Base-by-base conservation (phyloP, 148 eudicot genomes). In the Camellia lanceoleosa region DNA sequence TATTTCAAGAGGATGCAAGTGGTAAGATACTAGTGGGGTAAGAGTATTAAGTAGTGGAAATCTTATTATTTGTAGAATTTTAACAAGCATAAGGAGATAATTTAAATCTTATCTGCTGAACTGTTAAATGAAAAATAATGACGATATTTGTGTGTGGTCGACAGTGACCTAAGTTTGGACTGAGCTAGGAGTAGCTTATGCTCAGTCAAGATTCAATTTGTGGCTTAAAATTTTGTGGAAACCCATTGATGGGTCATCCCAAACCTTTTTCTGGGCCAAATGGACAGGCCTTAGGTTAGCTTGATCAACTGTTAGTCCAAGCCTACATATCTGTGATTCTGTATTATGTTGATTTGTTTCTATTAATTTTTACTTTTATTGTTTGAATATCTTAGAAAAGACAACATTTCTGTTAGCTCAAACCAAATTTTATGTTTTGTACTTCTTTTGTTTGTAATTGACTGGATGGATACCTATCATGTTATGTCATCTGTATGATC, bases 221-320 rank as follows among this genome's bases (percentile, higher is more conserved):
- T 42, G 49, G 49, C 7, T 14, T 43, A 68, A 12, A 42, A 7
- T n/a, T 69, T 69, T n/a, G 9, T 18, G 5, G 23, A 69, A 46
- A 47, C 23, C 5, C 55, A 18, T 69, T 68, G 72, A 68, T 43
- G 10, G 4, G 10, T 16, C 16, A 41, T 5, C 71, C 51, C 42
- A 68, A 68, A 14, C 5, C 46, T 44, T 44, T n/a, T 46, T 46
- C 43, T 51, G 54, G 47, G 19, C 54, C 55, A 70, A 46, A 70
- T 3, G 73, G 38, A 47, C 49, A 49, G 49, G 73, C 73, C 46
- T n/a, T 70, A 19, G 11, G 30, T 70, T 47, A 46, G 54, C 23
- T 70, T 46, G 58, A 73, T 72, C 60, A 72, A 6, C 19, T 73
- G 56, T 23, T 72, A 10, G 41, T 19, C 59, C 75, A 52, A 72